Conservation (phyloP, 441 rosid species). For the Pelargonium citronellum region DNA sequence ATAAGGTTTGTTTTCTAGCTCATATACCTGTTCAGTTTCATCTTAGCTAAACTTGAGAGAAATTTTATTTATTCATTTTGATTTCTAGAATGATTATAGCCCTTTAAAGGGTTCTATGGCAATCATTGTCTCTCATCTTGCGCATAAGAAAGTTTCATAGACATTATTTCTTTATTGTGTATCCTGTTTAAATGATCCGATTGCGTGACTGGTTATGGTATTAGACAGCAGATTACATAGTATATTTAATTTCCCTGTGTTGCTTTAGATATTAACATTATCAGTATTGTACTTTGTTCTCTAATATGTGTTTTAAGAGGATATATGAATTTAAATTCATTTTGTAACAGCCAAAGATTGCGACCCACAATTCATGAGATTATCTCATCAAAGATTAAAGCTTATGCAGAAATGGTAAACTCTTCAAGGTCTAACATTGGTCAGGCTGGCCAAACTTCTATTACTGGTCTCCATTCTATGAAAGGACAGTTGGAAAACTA, state of each 20-base stretch:
- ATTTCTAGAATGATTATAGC: background rate
- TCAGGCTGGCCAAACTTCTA: conserved; percentile 45
- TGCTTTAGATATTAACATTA: conserved; percentile 6
- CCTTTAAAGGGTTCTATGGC: background rate
- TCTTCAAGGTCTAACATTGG: conserved; percentile 56
- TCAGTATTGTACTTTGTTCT: conserved; percentile 17
- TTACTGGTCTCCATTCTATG: conserved; percentile 41
- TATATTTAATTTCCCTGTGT: background rate
- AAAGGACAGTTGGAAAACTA: conserved; percentile 68
- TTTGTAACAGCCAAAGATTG: conserved; percentile 73
- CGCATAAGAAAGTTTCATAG: background rate
- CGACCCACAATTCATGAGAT: conserved; percentile 95
- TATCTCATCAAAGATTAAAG: conserved; percentile 79
- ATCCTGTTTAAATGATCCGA: background rate
- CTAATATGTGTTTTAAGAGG: conserved; percentile 13
- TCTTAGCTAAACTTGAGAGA: background rate
- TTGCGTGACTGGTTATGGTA: background rate
- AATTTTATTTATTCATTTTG: conserved; percentile 1
- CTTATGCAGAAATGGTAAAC: conserved; percentile 52
- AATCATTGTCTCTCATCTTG: background rate
- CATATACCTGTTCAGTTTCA: conserved; percentile 4
- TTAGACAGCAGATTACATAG: conserved; percentile 11
- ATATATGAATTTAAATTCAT: conserved; percentile 19
- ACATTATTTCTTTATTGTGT: background rate
- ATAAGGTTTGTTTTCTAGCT: conserved; percentile 66